Base-by-base conservation (phyloP, 2,329 filamentous ascomycete genomes). In the Fusarium setosum region DNA sequence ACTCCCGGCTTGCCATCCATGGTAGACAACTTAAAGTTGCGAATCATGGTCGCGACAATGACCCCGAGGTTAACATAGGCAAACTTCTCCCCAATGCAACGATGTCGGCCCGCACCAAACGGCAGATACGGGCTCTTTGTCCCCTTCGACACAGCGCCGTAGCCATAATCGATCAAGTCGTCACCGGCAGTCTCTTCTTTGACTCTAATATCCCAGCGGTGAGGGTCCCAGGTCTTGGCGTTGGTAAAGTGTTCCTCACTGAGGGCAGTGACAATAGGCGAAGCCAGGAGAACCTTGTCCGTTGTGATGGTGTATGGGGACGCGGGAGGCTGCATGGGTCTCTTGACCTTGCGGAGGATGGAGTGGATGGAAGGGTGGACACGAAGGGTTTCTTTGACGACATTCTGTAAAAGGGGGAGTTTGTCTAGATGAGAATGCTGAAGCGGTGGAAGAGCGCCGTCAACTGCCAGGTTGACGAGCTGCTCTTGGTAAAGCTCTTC, bases 11-110 rank as follows among this genome's bases (percentile, higher is more conserved):
- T 82, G 0, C 85, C 88, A 53, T 87, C 83, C 6, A 85, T 65
- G 41, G 88, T 90, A 45, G 74, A 78, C 41, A 92, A 81, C 73
- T 83, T 86, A 72, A 92, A 85, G 45, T 87, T 79, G 11, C 89
- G 80, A 10, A 92, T 84, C 60, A 92, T 75, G 0, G 84, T 87
- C 1, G 84, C 83, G 21, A 92, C 77, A 61, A 93, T 92, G 9
- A 87, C 87, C 15, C 84, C 83, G 38, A 93, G 74, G 72, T 93
- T 90, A 41, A 91, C 76, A 69, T 92, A 92, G 1, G 90, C 90
- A 74, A 92, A 93, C 73, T 92, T 90, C 79, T 93, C 91, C 17
- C 91, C 91, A 59, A 93, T 92, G 70, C 91, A 93, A 18, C 91
- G 82, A 75, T 93, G 90, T 41, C 91, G 81, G 1, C 90, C 91